Evolutionary conservation across 1,139 yeast species (phyloP).

Genomic region (Yamadazyma friedrichii): DNA sequence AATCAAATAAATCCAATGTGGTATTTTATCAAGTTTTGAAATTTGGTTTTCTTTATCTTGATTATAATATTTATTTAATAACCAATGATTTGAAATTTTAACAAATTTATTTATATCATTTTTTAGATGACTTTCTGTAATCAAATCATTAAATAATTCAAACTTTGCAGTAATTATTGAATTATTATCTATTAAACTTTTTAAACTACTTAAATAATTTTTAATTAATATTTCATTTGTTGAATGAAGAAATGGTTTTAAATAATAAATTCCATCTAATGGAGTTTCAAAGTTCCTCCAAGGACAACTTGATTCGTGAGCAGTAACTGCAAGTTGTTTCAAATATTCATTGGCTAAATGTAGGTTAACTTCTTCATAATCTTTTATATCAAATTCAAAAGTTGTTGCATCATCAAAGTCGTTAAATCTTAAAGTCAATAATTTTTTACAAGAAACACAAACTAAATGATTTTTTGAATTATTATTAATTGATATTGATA

Average conservation of each 20-base stretch:
- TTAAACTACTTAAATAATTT: conserved; percentile 29
- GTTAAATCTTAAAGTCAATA: conserved; percentile 28
- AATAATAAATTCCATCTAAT: conserved; percentile 32
- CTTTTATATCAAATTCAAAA: conserved; percentile 21
- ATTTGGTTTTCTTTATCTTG: conserved; percentile 36
- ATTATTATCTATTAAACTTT: conserved; percentile 28
- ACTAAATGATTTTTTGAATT: conserved; percentile 30
- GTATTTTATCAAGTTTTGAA: conserved; percentile 21
- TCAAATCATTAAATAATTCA: conserved; percentile 23
- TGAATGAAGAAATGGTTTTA: conserved; percentile 31
- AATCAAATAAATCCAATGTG: conserved; percentile 32
- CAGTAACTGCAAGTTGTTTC: conserved; percentile 22
- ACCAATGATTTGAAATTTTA: conserved; percentile 29
- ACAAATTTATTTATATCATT: conserved; percentile 17
- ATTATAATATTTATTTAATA: conserved; percentile 25
- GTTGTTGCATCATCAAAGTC: conserved; percentile 12
- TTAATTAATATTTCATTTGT: conserved; percentile 29
- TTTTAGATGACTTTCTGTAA: conserved; percentile 8
- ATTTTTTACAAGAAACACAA: conserved; percentile 35
- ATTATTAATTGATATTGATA: conserved; percentile 24
- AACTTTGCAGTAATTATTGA: conserved; percentile 26
- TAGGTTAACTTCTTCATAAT: conserved; percentile 24
- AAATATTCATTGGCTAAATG: conserved; percentile 25
- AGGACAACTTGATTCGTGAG: conserved; percentile 33
- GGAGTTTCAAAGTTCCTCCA: conserved; percentile 42